Base-by-base conservation (phyloP, 345 rosid species). In the Hibiscus syriacus region DNA sequence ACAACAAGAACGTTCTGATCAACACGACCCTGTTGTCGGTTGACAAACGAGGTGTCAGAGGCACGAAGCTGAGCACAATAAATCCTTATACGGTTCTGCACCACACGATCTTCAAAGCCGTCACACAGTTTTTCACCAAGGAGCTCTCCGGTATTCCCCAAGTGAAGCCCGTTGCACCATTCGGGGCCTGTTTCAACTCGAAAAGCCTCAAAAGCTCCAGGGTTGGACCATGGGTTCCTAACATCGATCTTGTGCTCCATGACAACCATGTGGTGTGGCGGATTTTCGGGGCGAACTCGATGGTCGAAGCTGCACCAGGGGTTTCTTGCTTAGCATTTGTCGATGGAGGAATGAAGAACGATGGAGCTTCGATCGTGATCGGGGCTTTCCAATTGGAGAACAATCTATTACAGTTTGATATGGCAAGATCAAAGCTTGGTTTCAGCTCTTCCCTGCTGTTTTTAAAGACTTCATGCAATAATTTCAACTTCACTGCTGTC, bases 331-430 rank as follows among this genome's bases (percentile, higher is more conserved):
- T 80, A n/a, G 80, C 66, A 0, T 75, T 81, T 60, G 65, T 81
- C 8, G 74, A 81, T 54, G 82, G 78, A 38, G 76, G 78, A 8
- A 1, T 17, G 13, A n/a, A 20, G 30, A 54, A 54, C 0, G 70
- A 20, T 2, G 27, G 52, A 20, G 73, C 78, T 68, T 67, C 81
- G 0, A 68, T 78, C 30, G 34, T 68, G 2, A 68, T 75, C 5
- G 81, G 76, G 49, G 67, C 64, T n/a, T 43, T 75, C 45, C 84
- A 75, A 57, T 17, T 81, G 67, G 73, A 78, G 70, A 76, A 81
- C 20, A 67, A 75, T 30, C 53, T 78, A 0, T 27, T 81, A 50
- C 68, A 78, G 59, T 81, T 78, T 68, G 82, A 78, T 68, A 36
- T 73, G 43, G 76, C 62, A 11, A 50, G 55, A 17, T 75, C 78